These are phyloP conservation scores for Malus hybrid DNA, from an alignment of 331 rosid species.

Conservation along the genomic window DNA sequence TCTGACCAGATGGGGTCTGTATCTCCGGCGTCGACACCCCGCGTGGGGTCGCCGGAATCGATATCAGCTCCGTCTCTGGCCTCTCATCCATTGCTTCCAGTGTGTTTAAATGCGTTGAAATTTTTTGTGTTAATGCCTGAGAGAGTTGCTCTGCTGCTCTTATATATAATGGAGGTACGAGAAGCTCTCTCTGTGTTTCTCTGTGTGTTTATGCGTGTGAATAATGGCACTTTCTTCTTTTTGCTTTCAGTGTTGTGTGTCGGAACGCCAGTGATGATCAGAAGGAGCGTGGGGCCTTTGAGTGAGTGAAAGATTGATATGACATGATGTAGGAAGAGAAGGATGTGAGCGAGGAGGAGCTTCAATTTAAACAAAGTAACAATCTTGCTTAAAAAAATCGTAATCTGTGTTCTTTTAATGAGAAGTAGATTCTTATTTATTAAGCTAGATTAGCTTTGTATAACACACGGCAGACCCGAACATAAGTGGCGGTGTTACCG, in stretches of 20 bases:
- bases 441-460: too few relatives aligned
- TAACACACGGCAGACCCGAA: too few relatives aligned
- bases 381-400: too few relatives aligned
- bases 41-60: constrained; percentile 95
- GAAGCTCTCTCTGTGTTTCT: neutral
- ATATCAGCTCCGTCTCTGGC: constrained; percentile 90
- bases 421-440: too few relatives aligned
- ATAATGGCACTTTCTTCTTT: neutral
- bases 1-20: constrained; percentile 78
- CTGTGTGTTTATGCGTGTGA: neutral
- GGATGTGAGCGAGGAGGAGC: neutral
- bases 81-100: constrained; percentile 60
- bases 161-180: neutral
- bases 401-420: too few relatives aligned
- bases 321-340: too few relatives aligned
- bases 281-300: constrained; percentile 3
- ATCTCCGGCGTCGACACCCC: constrained; percentile 88
- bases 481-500: too few relatives aligned
- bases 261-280: neutral
- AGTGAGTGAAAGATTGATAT: neutral
- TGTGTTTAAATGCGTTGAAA: too few relatives aligned
- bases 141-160: neutral
- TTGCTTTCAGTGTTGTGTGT: constrained; percentile 10
- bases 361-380: neutral
- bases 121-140: neutral